Evolutionary conservation across 495 filamentous ascomycete genomes (phyloP).

Genomic region (Lichenothelia convexa): DNA sequence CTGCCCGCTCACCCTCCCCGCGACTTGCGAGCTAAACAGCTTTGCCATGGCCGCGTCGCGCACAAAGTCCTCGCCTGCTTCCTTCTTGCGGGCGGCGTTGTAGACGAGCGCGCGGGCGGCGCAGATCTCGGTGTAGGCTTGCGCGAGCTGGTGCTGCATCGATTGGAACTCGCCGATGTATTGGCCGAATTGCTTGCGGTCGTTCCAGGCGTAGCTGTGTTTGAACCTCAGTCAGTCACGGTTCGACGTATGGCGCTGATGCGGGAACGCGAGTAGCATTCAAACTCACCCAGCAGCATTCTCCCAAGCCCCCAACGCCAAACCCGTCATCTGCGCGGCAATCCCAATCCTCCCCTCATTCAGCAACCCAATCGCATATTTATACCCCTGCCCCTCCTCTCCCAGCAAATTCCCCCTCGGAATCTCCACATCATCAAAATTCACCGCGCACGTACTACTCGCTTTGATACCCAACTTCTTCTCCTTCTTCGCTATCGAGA

Average conservation of each 20-base stretch:
- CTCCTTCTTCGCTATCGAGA: constrained; percentile 97
- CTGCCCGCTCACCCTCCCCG: constrained; percentile 63
- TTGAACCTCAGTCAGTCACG: not conserved
- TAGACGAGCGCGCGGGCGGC: constrained; percentile 86
- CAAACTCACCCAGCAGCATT: constrained; percentile 62
- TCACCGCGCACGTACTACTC: constrained; percentile 89
- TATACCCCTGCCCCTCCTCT: constrained; percentile 81
- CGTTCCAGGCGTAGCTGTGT: constrained; percentile 74
- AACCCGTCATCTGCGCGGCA: constrained; percentile 95
- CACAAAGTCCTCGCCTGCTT: constrained; percentile 89
- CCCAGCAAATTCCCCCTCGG: constrained; percentile 76
- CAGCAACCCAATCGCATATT: constrained; percentile 87
- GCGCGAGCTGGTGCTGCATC: constrained; percentile 97
- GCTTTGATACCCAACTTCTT: constrained; percentile 97
- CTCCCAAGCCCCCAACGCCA: constrained; percentile 88
- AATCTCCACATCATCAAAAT: constrained; percentile 91
- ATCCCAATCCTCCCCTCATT: constrained; percentile 98
- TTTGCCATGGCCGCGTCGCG: constrained; percentile 97
- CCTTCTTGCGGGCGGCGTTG: constrained; percentile 96
- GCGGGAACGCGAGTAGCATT: constrained; percentile 4
- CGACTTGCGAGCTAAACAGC: constrained; percentile 84
- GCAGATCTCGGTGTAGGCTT: constrained; percentile 82
- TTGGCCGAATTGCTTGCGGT: constrained; percentile 91
- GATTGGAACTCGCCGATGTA: constrained; percentile 91
- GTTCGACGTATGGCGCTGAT: not conserved